phyloP scores from a whole-genome alignment of 495 filamentous ascomycete species.

The Aspergillus egyptiacus region DNA sequence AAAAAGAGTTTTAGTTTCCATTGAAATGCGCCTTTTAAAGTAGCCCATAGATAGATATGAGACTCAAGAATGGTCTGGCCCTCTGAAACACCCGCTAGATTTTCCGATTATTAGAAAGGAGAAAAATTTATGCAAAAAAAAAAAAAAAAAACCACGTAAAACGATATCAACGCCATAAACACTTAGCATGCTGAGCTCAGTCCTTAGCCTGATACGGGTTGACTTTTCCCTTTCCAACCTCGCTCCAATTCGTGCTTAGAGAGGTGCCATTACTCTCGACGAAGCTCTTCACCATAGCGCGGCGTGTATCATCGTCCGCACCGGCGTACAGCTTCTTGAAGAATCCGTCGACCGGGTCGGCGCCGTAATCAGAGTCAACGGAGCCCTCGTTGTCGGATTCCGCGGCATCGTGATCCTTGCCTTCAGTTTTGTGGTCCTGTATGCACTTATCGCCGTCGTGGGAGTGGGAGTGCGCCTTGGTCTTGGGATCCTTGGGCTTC shows the following conservation, averaged over 20 bases:
- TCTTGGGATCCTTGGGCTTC: constrained; percentile 26
- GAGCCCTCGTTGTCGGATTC: constrained; percentile 41
- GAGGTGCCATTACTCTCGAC: constrained; percentile 88
- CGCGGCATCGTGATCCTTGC: constrained; percentile 18
- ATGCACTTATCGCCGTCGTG: neutral
- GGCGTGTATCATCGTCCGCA: constrained; percentile 70
- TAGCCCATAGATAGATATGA: too few relatives aligned
- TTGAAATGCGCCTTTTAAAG: too few relatives aligned
- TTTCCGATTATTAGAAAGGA: too few relatives aligned
- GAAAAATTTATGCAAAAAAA: neutral
- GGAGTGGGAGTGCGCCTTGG: constrained; percentile 1
- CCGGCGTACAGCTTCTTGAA: constrained; percentile 87
- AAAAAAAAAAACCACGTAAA: neutral
- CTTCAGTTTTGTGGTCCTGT: constrained; percentile 5
- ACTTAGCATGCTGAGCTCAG: too few relatives aligned
- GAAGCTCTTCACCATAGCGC: constrained; percentile 98
- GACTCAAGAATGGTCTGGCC: too few relatives aligned
- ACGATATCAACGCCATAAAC: neutral
- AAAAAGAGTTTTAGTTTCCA: too few relatives aligned
- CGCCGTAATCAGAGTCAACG: constrained; percentile 54
- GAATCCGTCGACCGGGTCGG: constrained; percentile 73
- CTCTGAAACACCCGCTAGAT: too few relatives aligned
- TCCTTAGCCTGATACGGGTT: constrained; percentile 60
- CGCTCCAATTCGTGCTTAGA: constrained; percentile 87
- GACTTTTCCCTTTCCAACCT: constrained; percentile 69